Evolutionary conservation across 2,329 filamentous ascomycete species (phyloP), one percentile per base, ranked within the genome.

Genomic region (Penicillium digitatum): DNA sequence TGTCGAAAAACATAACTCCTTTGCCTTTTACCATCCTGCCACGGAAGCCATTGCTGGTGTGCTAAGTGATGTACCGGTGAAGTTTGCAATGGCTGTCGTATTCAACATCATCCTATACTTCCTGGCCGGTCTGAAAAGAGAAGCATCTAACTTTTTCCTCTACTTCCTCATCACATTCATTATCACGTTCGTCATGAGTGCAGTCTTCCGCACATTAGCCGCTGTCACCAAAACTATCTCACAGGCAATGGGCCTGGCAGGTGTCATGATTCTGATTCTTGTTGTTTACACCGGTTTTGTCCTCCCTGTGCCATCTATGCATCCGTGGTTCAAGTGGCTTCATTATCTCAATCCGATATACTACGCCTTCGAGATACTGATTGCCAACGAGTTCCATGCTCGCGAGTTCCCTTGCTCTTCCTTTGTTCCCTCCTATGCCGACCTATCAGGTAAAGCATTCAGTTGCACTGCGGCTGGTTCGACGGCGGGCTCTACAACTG

Each of bases 31-130:
- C 9, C 66, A 70, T 24, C 68, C 68, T 0, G 56, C 60, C 24
- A 63, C 63, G 0, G 60, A 57, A 22, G 58, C 49, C 0, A 58
- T 61, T 16, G 51, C 49, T 14, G 57, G 59, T 22, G 50, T 68
- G 0, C 39, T 69, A 7, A 64, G 60, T 45, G 66, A 67, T 42
- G 82, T 56, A 85, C 91, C 91, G 0, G 89, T 90, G 73, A 95
- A 93, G 70, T 75, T 95, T 16, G 45, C 73, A 14, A 90, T 91
- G 62, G 75, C 83, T 2, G 81, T 94, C 56, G 73, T 82, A 4
- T 95, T 95, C 79, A 93, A 95, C 69, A 55, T 91, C 31, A 80
- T 84, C 2, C 72, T 96, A 5, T 96, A 96, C 76, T 95, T 96
- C 74, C 85, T 96, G 82, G 86, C 88, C 0, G 88, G 90, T 58